Conservation (phyloP, 129 eudicot genomes). For the Calendula officinalis region DNA sequence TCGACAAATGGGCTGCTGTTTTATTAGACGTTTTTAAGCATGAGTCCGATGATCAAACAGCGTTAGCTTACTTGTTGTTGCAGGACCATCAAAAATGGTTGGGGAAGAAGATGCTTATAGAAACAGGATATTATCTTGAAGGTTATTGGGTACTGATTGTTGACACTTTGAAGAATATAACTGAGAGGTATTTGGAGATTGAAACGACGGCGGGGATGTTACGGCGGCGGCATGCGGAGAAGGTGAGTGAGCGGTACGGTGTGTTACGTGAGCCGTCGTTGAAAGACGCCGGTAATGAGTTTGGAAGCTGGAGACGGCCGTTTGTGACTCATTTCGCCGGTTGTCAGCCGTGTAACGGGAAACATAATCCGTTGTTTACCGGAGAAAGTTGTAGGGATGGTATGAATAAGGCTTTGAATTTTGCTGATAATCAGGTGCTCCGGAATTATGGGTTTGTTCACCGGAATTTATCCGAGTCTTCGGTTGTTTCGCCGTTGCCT, state of each 20-base stretch:
- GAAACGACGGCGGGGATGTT: constrained; percentile 37
- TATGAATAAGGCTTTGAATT: constrained; percentile 52
- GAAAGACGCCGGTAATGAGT: constrained; percentile 39
- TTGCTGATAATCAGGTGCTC: constrained; percentile 61
- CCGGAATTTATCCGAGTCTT: constrained; percentile 34
- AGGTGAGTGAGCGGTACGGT: constrained; percentile 45
- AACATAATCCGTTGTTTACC: constrained; percentile 37
- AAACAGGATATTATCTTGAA: constrained; percentile 53
- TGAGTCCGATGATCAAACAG: constrained; percentile 56
- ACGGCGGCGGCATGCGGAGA: constrained; percentile 46
- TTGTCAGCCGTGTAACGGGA: constrained; percentile 60
- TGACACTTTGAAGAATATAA: constrained; percentile 31
- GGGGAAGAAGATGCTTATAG: constrained; percentile 50
- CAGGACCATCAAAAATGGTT: constrained; percentile 47
- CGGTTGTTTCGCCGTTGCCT: constrained; percentile 33
- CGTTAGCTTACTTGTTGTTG: constrained; percentile 46
- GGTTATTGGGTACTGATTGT: constrained; percentile 74
- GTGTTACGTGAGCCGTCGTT: constrained; percentile 34
- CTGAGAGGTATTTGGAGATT: constrained; percentile 29
- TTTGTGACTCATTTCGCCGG: constrained; percentile 64
- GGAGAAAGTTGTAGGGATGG: constrained; percentile 37
- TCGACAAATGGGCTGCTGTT: constrained; percentile 47
- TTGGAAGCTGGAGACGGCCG: constrained; percentile 50
- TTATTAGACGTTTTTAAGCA: constrained; percentile 28
- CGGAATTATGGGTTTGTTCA: constrained; percentile 51